Evolutionary conservation across 331 rosid species (phyloP).

Genomic region (Malus hybrid): DNA sequence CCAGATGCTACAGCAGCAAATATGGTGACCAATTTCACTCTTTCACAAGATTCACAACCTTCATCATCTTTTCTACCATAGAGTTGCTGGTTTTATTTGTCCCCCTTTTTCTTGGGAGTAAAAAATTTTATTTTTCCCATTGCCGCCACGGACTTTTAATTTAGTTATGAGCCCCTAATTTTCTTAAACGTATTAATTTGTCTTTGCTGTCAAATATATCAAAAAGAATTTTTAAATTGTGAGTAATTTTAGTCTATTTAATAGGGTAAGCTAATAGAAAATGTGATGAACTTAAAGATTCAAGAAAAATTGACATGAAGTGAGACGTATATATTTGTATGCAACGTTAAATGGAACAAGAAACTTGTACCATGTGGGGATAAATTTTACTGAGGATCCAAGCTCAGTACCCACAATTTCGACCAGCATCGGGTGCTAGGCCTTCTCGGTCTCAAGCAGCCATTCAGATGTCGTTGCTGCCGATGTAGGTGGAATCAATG

Average conservation of each 20-base stretch:
- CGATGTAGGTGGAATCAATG: conserved; percentile 27
- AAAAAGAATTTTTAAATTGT: no score
- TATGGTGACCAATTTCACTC: conserved; percentile 26
- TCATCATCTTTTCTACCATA: background rate
- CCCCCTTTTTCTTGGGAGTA: no score
- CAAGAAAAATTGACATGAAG: no score
- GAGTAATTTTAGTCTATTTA: no score
- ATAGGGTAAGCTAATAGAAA: no score
- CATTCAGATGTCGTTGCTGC: conserved; percentile 9
- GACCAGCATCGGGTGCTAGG: background rate
- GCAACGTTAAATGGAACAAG: background rate
- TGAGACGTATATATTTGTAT: background rate
- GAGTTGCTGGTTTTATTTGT: conserved; percentile 14
- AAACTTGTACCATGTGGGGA: background rate
- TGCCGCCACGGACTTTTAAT: no score
- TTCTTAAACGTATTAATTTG: no score
- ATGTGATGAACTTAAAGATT: no score
- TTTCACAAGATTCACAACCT: conserved; percentile 26
- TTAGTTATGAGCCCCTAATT: no score
- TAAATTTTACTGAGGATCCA: conserved; percentile 20
- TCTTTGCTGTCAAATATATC: no score
- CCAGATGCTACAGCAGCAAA: conserved; percentile 24
- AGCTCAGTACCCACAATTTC: conserved; percentile 2
- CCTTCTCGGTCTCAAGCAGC: conserved; percentile 8
- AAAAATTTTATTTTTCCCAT: no score